Base-by-base conservation (phyloP, 176 grass and related monocot genomes). In the Themeda triandra region DNA sequence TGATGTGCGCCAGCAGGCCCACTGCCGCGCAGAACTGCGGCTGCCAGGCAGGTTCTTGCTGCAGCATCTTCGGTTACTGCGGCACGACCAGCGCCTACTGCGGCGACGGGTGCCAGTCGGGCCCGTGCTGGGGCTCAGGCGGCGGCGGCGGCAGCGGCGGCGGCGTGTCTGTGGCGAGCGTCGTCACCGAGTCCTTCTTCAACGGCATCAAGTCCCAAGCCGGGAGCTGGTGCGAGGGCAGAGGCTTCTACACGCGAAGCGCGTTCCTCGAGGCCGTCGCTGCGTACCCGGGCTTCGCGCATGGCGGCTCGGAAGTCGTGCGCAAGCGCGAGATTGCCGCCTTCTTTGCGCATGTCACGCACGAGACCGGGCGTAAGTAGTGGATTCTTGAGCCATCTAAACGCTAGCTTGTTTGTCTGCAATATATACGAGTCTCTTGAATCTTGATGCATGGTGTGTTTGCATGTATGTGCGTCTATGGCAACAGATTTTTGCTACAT, bases 301-400 rank as follows among this genome's bases (percentile, higher is more conserved):
- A 11, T 9, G 82, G 51, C 33, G 56, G 90, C 5, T 80, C 90
- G 0, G 67, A n/a, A 13, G 95, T 82, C 73, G 84, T 89, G 6
- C 41, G 82, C 44, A 94, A 91, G 81, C 75, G 88, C n/a, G 94
- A 97, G 83, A 87, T 97, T 7, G 92, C 94, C 10, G 88, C 92
- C 25, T 97, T 92, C 82, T 97, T 94, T 65, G 90, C 92, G 1
- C 86, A 97, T 28, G 88, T 94, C 78, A 89, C 88, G 2, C 88
- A 91, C 46, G 88, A 94, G 80, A 97, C 91, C 21, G 84, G 89
- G 21, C 60, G 92, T 97, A 84, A 90, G 91, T 37, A n/a, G n/a
- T n/a, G n/a, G n/a, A n/a, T n/a, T 19, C 24, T 28, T 63, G 3
- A 19, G 2, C 2, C 53, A 56, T 51, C 48, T 51, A 51, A 51